Conservation (phyloP, 2,329 filamentous ascomycete genomes). For the Tricladium varicosporioides region DNA sequence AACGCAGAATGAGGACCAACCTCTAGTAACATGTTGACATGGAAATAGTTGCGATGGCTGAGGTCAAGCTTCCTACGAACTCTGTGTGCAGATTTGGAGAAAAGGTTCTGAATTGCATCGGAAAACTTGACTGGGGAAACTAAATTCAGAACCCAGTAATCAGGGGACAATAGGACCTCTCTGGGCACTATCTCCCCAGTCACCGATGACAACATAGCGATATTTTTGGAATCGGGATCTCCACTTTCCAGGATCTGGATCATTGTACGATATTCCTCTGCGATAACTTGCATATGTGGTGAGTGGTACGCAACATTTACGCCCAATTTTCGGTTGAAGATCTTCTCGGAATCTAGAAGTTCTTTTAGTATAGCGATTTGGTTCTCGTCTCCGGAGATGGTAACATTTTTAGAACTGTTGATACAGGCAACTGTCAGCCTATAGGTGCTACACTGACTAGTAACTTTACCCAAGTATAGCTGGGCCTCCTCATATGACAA, state of each 20-base stretch:
- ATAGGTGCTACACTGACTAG: background rate
- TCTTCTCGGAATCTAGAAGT: background rate
- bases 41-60: background rate
- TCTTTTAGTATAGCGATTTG: conserved; percentile 3
- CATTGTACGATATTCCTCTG: conserved; percentile 20
- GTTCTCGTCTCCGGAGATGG: conserved; percentile 23
- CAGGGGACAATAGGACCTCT: background rate
- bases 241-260: background rate
- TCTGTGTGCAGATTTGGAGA: background rate
- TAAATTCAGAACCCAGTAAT: conserved; percentile 47
- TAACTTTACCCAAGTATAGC: background rate
- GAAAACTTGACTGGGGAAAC: conserved; percentile 42
- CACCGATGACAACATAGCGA: background rate
- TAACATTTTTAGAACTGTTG: conserved; percentile 24
- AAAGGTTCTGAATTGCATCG: background rate
- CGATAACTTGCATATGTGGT: conserved; percentile 29
- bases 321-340: conserved; percentile 21
- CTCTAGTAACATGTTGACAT: conserved; percentile 1
- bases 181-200: background rate
- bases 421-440: conserved; percentile 29
- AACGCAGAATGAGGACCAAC: conserved; percentile 8
- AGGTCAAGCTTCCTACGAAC: background rate
- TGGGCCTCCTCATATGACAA: conserved; percentile 16
- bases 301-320: conserved; percentile 30
- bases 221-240: background rate